These are phyloP conservation scores for Bidens hawaiensis DNA, from an alignment of 140 eudicot species.

Conservation along the genomic window DNA sequence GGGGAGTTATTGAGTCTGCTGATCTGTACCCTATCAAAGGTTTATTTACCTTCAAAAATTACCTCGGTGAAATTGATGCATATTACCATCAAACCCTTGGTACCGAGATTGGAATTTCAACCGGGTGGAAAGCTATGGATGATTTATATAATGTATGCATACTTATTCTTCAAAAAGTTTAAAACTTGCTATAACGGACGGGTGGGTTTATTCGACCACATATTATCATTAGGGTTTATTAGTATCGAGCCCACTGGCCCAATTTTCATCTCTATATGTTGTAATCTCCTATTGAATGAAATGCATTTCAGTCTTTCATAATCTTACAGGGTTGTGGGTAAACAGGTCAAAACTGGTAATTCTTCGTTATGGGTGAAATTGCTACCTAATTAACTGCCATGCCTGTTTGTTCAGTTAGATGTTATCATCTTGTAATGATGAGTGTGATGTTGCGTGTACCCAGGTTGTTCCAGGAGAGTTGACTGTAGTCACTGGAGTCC, in stretches of 20 bases:
- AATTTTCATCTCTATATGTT: too few relatives aligned
- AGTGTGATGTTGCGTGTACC: neutral
- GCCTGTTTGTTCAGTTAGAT: neutral
- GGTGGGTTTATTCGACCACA: too few relatives aligned
- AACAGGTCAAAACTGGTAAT: neutral
- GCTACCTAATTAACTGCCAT: neutral
- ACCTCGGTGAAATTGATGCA: constrained; percentile 58
- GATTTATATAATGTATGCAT: constrained; percentile 68
- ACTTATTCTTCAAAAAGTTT: neutral
- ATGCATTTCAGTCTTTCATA: too few relatives aligned
- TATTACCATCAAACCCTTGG: constrained; percentile 77
- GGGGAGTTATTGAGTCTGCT: constrained; percentile 67
- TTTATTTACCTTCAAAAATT: constrained; percentile 63
- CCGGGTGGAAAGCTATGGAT: constrained; percentile 79
- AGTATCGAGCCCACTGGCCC: too few relatives aligned
- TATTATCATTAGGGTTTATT: too few relatives aligned
- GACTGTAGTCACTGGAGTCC: constrained; percentile 93
- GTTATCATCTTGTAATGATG: neutral
- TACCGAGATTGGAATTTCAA: constrained; percentile 72
- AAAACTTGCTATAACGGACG: neutral
- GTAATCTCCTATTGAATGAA: too few relatives aligned
- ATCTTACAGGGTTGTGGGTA: too few relatives aligned
- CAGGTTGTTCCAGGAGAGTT: constrained; percentile 98
- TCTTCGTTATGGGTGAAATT: neutral
- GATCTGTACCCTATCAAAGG: constrained; percentile 84